Base-by-base conservation (phyloP, 805 yeast species). In the Suhomyces emberorum region DNA sequence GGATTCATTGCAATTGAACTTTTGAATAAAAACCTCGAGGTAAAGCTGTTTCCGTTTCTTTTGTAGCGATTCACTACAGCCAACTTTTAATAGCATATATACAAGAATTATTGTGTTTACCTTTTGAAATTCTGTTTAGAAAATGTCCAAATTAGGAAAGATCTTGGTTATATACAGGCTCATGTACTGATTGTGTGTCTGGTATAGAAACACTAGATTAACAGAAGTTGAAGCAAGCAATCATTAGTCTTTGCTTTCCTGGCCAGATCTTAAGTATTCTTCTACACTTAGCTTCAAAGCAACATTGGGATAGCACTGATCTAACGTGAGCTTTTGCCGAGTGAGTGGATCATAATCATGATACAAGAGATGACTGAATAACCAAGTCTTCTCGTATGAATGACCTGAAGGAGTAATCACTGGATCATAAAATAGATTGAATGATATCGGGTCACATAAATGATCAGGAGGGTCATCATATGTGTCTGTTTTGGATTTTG, bases 351-450 rank as follows among this genome's bases (percentile, higher is more conserved):
- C 75, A 22, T 49, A 55, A 11, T 53, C 61, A 28, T 48, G 55
- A 36, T 52, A 54, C 5, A 37, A 39, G 37, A 70, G 45, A 49
- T 68, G 69, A 38, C 61, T 58, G 26, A 64, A 41, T 26, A 63
- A 46, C 54, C 61, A 57, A 3, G 69, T 42, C 32, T 61, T 55
- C 40, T 70, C 75, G 38, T 63, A 70, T 1, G 72, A 54, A 16
- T 62, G 61, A 3, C 75, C 75, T 11, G 69, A 55, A 7, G 69
- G 69, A 4, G 69, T 57, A n/a, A 70, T 51, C 4, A 70, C 75
- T 1, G 75, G 76, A 24, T 70, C 73, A 28, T 43, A 44, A 41
- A 66, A 65, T 21, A 68, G 32, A 27, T 56, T 54, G 48, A 66
- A 65, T n/a, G 69, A 59, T 7, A 69, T 61, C 3, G 72, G 70